Percentiles rank a stretch among this genome's conserved stretches.
Conservation (phyloP, 2,329 filamentous ascomycete genomes). For the Paecilomyces formosus region DNA sequence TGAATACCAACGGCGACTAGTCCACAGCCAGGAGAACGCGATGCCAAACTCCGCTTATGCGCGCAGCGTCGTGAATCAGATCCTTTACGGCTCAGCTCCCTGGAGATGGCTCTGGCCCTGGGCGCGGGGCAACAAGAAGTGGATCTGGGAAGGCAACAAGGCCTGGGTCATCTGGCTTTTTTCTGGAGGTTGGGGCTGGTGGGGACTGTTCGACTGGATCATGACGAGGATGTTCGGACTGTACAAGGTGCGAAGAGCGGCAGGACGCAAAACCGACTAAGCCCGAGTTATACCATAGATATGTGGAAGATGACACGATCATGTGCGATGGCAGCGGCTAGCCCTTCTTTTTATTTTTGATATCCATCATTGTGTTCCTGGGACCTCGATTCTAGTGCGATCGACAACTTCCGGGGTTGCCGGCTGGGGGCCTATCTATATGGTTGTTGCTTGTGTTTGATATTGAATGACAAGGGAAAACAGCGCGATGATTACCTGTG, state of each 20-base stretch:
- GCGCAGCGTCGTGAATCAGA: constrained; percentile 45
- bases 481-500: neutral
- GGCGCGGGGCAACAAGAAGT: constrained; percentile 27
- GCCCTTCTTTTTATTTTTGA: neutral
- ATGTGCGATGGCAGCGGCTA: neutral
- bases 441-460: neutral
- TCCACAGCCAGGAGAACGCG: constrained; percentile 46
- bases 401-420: neutral
- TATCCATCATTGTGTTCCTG: neutral
- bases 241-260: constrained; percentile 33
- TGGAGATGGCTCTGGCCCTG: constrained; percentile 46
- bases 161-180: constrained; percentile 34
- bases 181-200: constrained; percentile 40
- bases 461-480: neutral
- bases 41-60: constrained; percentile 50
- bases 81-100: constrained; percentile 40
- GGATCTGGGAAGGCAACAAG: constrained; percentile 45
- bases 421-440: neutral
- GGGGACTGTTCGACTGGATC: constrained; percentile 30
- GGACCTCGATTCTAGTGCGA: neutral
- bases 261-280: constrained; percentile 6
- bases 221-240: constrained; percentile 48
- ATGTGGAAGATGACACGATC: no score
- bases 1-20: constrained; percentile 45
- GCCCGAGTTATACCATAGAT: no score